Conservation (phyloP, 345 rosid species). For the Camelina sativa region DNA sequence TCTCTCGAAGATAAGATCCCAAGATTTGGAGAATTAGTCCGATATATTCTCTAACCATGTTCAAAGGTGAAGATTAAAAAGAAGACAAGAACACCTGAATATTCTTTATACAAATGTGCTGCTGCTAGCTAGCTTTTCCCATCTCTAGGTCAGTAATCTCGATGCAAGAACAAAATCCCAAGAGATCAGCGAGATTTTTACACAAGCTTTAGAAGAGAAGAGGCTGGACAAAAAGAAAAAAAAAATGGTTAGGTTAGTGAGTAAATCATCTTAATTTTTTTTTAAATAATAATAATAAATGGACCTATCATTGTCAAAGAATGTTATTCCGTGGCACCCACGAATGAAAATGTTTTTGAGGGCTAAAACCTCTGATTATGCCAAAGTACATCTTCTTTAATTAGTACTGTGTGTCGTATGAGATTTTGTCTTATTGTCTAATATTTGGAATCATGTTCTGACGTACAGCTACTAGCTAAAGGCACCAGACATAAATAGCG, state of each 20-base stretch:
- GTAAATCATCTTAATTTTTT: not conserved
- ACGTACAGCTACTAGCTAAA: conserved; percentile 42
- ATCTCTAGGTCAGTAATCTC: conserved; percentile 7
- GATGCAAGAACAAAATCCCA: conserved; percentile 19
- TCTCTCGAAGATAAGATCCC: conserved; percentile 37
- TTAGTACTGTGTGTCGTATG: conserved; percentile 30
- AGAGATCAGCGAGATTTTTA: conserved; percentile 21
- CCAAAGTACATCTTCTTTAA: conserved; percentile 36
- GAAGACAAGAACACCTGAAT: conserved; percentile 48
- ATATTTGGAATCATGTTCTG: conserved; percentile 43
- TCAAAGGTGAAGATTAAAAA: conserved; percentile 28
- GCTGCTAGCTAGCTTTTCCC: not conserved
- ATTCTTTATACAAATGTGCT: conserved; percentile 18
- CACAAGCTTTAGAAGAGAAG: too few species aligned
- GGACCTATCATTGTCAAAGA: conserved; percentile 24
- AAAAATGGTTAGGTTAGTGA: not conserved
- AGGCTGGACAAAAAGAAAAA: not conserved
- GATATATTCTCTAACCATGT: conserved; percentile 40
- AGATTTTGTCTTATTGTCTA: conserved; percentile 34
- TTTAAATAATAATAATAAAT: not conserved
- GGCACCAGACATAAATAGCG: conserved; percentile 13
- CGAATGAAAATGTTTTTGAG: conserved; percentile 18
- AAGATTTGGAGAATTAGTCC: conserved; percentile 30
- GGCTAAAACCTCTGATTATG: conserved; percentile 25
- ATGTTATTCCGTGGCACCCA: conserved; percentile 40